Evolutionary conservation across 2,329 filamentous ascomycete genomes (phyloP).

Genomic region (Tolypocladium album): DNA sequence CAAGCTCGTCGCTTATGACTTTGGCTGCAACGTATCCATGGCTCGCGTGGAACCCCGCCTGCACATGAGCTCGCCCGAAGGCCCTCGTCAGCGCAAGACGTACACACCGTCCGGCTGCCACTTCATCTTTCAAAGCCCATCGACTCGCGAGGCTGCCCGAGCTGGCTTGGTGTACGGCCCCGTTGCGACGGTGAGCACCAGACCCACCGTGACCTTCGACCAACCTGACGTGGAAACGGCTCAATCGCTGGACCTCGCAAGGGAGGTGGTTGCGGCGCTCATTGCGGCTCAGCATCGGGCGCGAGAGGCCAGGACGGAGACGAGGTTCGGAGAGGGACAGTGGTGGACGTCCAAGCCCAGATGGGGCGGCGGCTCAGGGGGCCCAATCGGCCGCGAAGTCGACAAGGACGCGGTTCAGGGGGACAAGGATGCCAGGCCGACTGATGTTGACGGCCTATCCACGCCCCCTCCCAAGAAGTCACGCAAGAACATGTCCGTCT

Average conservation of each 20-base stretch:
- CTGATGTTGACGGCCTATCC: conserved; percentile 12
- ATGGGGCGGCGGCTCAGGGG: conserved; percentile 53
- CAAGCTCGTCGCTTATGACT: conserved; percentile 56
- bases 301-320: conserved; percentile 45
- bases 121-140: conserved; percentile 50
- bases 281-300: conserved; percentile 54
- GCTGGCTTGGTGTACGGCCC: conserved; percentile 51
- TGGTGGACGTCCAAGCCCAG: conserved; percentile 53
- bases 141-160: conserved; percentile 48
- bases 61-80: conserved; percentile 33
- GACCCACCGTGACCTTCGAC: conserved; percentile 42
- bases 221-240: conserved; percentile 36
- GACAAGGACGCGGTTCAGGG: conserved; percentile 35
- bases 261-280: conserved; percentile 49
- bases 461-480: conserved; percentile 31
- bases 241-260: conserved; percentile 48
- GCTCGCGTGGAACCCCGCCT: conserved; percentile 49
- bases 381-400: conserved; percentile 51
- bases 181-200: conserved; percentile 47
- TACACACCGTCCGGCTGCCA: conserved; percentile 49
- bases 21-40: conserved; percentile 49
- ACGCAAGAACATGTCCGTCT: conserved; percentile 45
- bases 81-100: conserved; percentile 27
- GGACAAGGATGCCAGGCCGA: conserved; percentile 30
- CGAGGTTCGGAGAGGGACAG: conserved; percentile 42